A percentile compares a stretch with the other conserved stretches of the same genome.
Conservation (phyloP, 2,329 filamentous ascomycete species). For the Sordariomycetes sp. region DNA sequence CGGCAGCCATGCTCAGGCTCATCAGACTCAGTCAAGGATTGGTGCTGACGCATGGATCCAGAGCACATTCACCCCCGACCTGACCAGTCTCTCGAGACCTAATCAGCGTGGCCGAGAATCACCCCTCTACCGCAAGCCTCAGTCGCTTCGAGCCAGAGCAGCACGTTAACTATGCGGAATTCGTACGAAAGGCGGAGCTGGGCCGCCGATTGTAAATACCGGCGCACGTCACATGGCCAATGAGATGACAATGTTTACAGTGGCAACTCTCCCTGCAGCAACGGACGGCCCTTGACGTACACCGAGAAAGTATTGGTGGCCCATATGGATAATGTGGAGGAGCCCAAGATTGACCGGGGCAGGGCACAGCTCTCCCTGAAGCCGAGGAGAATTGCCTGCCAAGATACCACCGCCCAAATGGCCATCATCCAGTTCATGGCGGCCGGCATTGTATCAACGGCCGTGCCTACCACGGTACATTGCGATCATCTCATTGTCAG, state of each 20-base stretch:
- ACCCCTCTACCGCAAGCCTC: not conserved
- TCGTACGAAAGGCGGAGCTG: not conserved
- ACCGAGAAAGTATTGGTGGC: slow-evolving; percentile 99
- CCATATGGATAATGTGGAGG: slow-evolving; percentile 91
- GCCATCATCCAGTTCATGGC: slow-evolving; percentile 99
- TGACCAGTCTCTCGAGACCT: not conserved
- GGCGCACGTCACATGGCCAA: not conserved
- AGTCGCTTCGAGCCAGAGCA: not conserved
- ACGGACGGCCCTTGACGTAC: slow-evolving; percentile 80
- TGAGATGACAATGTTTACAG: not conserved
- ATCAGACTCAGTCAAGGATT: not conserved
- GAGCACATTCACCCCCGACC: not conserved
- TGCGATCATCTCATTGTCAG: slow-evolving; percentile 99
- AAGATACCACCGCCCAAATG: slow-evolving; percentile 99
- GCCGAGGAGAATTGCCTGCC: slow-evolving; percentile 94
- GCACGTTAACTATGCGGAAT: not conserved
- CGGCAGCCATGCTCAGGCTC: not conserved
- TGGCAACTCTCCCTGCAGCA: not conserved
- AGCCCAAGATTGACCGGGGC: slow-evolving; percentile 92
- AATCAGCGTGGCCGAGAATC: not conserved
- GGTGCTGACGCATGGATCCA: not conserved
- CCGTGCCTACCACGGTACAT: slow-evolving; percentile 91
- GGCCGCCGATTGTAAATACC: not conserved
- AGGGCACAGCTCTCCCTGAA: slow-evolving; percentile 92
- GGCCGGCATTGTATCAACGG: slow-evolving; percentile 87